These are phyloP conservation scores for Gossypium ekmanianum DNA, from an alignment of 345 rosid species.

Conservation along the genomic window DNA sequence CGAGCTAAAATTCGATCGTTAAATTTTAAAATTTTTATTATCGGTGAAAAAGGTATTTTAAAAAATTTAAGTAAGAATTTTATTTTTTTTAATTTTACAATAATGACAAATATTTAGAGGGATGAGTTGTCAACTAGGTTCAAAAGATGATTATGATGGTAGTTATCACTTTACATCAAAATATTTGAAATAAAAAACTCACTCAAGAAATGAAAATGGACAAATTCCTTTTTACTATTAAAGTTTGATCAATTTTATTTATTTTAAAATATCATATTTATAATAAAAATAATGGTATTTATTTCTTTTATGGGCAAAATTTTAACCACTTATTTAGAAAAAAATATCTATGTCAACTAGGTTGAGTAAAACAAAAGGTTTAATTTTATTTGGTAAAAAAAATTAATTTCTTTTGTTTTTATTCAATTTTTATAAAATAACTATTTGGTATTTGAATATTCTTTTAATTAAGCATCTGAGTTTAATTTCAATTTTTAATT, in stretches of 20 bases:
- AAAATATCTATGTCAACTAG: slow-evolving; percentile 1
- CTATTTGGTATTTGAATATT: too few species aligned
- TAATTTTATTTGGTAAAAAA: neutral
- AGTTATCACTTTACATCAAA: slow-evolving; percentile 3
- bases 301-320: too few species aligned
- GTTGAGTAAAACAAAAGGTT: neutral
- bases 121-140: neutral
- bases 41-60: neutral
- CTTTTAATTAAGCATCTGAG: fast-evolving
- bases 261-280: too few species aligned
- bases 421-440: neutral
- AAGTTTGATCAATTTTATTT: neutral
- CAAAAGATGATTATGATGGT: slow-evolving; percentile 4
- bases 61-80: neutral
- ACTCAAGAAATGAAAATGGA: neutral
- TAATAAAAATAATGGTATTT: too few species aligned
- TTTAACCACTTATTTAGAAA: neutral
- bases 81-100: neutral
- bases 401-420: neutral
- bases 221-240: neutral
- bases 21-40: neutral
- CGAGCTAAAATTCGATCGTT: fast-evolving
- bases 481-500: too few species aligned
- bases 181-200: neutral
- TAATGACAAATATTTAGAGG: neutral